These are phyloP conservation scores for Schwanniomyces vanrijiae DNA, from an alignment of 805 yeast genomes.

Conservation along the genomic window DNA sequence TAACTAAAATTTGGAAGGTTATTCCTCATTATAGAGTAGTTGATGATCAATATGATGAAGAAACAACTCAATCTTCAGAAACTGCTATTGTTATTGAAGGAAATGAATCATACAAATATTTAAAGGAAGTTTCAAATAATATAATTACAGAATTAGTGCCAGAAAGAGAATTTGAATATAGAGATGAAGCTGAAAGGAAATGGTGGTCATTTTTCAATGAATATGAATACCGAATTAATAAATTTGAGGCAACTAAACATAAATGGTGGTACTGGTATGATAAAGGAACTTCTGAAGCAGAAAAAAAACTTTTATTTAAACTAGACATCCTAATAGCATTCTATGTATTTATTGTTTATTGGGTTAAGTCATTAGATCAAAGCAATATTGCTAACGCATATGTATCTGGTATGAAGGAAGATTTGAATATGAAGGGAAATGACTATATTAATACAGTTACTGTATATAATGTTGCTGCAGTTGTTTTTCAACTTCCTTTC, in stretches of 20 bases:
- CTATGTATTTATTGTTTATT: constrained; percentile 40
- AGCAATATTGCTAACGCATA: constrained; percentile 60
- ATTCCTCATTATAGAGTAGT: too few relatives aligned
- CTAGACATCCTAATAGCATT: constrained; percentile 23
- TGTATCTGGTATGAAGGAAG: constrained; percentile 59
- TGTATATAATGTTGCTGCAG: constrained; percentile 54
- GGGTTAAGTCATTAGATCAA: constrained; percentile 62
- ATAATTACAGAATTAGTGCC: too few relatives aligned
- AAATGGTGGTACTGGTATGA: constrained; percentile 45
- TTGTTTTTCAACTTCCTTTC: constrained; percentile 59
- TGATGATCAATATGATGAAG: too few relatives aligned
- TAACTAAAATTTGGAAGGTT: too few relatives aligned
- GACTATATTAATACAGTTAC: constrained; percentile 57
- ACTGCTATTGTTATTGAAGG: too few relatives aligned
- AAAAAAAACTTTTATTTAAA: constrained; percentile 20
- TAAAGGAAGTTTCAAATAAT: too few relatives aligned
- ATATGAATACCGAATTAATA: constrained; percentile 50
- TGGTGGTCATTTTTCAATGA: constrained; percentile 42
- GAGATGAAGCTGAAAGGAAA: constrained; percentile 23
- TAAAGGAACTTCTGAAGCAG: constrained; percentile 41
- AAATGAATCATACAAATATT: too few relatives aligned
- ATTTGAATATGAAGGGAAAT: constrained; percentile 53
- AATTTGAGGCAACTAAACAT: constrained; percentile 16
- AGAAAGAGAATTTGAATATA: constrained; percentile 20
- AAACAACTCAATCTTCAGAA: too few relatives aligned